Percentiles rank a stretch among this genome's conserved stretches.
These are phyloP conservation scores for Alternaria brassicicola DNA, from an alignment of 2,329 filamentous ascomycete species.

Conservation along the genomic window DNA sequence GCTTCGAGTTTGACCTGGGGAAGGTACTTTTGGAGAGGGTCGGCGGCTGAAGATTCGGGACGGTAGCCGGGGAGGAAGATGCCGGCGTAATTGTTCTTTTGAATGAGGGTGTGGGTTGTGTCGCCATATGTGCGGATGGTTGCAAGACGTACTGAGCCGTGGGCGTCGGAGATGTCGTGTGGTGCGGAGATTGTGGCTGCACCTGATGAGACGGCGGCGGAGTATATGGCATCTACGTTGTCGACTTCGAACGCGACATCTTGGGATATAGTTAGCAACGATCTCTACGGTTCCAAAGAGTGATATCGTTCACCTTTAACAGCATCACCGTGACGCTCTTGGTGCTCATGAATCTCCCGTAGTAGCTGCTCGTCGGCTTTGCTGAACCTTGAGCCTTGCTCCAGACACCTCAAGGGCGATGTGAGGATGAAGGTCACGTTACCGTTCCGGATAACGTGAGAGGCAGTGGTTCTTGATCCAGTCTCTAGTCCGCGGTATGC, in stretches of 20 bases:
- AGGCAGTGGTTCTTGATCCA: constrained; percentile 78
- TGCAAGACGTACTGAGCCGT: constrained; percentile 73
- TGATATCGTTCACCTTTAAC: constrained; percentile 65
- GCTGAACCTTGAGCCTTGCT: constrained; percentile 39
- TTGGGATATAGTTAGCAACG: constrained; percentile 9
- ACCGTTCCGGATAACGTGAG: constrained; percentile 81
- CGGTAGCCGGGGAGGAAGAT: constrained; percentile 85
- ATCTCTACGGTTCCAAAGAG: not conserved
- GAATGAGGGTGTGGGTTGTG: constrained; percentile 90
- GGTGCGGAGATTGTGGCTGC: constrained; percentile 69
- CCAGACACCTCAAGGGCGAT: constrained; percentile 69
- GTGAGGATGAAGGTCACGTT: constrained; percentile 82
- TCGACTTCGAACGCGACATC: constrained; percentile 96
- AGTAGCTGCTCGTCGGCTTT: constrained; percentile 69
- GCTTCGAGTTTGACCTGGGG: constrained; percentile 70
- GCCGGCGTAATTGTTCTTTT: constrained; percentile 72
- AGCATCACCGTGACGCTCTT: constrained; percentile 87
- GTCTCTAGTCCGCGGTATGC: constrained; percentile 91
- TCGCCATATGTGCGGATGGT: constrained; percentile 92
- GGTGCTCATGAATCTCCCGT: constrained; percentile 77
- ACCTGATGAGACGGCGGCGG: constrained; percentile 70
- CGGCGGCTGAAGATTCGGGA: constrained; percentile 52
- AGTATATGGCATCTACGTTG: constrained; percentile 80
- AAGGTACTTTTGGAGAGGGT: constrained; percentile 58
- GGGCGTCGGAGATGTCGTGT: constrained; percentile 58